Evolutionary conservation across 208 protist species (phyloP).

Genomic region (Leptomonas pyrrhocoris): DNA sequence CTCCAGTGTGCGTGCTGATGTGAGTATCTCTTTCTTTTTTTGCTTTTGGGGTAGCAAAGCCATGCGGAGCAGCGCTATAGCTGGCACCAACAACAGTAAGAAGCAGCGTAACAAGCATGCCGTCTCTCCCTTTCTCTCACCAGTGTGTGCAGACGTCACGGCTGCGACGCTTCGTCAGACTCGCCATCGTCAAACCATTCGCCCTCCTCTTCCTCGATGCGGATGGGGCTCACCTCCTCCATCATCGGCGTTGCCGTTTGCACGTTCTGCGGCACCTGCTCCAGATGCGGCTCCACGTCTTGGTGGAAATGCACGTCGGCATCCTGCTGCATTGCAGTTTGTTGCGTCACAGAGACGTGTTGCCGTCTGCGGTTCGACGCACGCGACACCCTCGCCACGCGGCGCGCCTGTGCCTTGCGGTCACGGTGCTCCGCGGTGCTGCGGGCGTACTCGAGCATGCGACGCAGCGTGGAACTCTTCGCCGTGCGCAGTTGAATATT

Average conservation of each 20-base stretch:
- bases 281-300: conserved; percentile 42
- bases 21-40: too few relatives aligned
- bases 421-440: conserved; percentile 30
- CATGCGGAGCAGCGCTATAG: too few relatives aligned
- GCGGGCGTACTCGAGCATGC: conserved; percentile 51
- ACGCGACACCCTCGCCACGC: conserved; percentile 28
- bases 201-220: conserved; percentile 50
- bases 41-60: too few relatives aligned
- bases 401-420: conserved; percentile 13
- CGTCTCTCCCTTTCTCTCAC: too few relatives aligned
- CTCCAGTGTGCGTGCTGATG: too few relatives aligned
- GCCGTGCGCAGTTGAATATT: conserved; percentile 51
- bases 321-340: conserved; percentile 30
- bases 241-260: conserved; percentile 46
- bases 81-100: too few relatives aligned
- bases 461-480: conserved; percentile 65
- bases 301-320: conserved; percentile 54
- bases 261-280: conserved; percentile 85
- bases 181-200: conserved; percentile 40
- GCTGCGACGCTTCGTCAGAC: conserved; percentile 15
- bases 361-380: conserved; percentile 26
- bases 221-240: conserved; percentile 68
- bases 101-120: too few relatives aligned
- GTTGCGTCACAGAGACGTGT: background rate
- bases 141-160: background rate